Evolutionary conservation across 1,284 basidiomycete genomes (phyloP), one percentile per base, ranked within the genome.

Genomic region (Ceratorhiza oryzae-sativae): DNA sequence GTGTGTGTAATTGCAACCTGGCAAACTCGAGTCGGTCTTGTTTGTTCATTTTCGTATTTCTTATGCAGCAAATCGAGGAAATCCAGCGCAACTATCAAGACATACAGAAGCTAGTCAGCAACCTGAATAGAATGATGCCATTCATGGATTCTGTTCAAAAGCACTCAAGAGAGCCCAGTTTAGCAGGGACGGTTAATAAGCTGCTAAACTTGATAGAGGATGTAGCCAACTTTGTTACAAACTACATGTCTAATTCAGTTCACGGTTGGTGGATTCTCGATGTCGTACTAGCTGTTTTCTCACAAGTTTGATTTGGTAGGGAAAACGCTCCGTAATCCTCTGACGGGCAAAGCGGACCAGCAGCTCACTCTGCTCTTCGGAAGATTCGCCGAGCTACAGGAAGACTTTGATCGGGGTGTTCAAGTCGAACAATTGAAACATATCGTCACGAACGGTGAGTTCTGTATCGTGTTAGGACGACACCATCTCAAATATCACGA

Each of bases 131-230:
- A 48, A 46, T 62, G n/a, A 27, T 32, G 13, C 60, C 60, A n/a
- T 62, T 62, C 25, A 3, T 62, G 6, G 27, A 48, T 4, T 62
- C 45, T 18, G 45, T 49, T 20, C 20, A 27, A 48, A 13, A 48
- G 4, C 27, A 48, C n/a, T 15, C 46, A 10, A 34, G n/a, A 48
- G 45, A 49, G 32, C 10, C 10, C 8, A 20, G 15, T 1, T 18
- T 62, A 9, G 2, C 32, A 9, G 45, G 30, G 6, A 62, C 60
- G 23, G 30, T 32, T 13, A n/a, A 42, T 10, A 32, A 18, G 3
- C 23, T 62, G 27, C 30, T 62, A 49, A 46, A 48, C 45, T 18
- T 62, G 10, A 62, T 62, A 15, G 60, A 62, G 23, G 60, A 62
- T 25, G 10, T 42, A 23, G 20, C 41, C 15, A 62, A 62, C 60